Evolutionary conservation across 2,329 filamentous ascomycete species (phyloP), one percentile per base, ranked within the genome.

Genomic region (Fusarium temperatum): DNA sequence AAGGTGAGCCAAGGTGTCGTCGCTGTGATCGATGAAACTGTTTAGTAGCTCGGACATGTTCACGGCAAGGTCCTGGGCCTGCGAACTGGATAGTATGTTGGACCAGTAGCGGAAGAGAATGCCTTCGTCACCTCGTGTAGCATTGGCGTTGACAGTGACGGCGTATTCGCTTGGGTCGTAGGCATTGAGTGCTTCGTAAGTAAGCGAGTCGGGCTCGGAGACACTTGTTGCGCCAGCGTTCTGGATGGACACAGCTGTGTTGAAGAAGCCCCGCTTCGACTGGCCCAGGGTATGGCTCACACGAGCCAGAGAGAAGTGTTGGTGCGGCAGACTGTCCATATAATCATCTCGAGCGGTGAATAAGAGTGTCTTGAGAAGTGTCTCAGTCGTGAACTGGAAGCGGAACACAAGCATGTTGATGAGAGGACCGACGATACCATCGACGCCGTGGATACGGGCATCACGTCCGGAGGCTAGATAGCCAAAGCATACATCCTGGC

Each of bases 391-490:
- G 18, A 87, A 75, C 63, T 80, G 78, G 17, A 89, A 81, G 20
- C 86, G 84, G 68, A 86, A 88, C 55, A 87, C 85, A 4, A 90
- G 82, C 85, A 89, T 89, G 70, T 88, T 89, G 74, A 78, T 72
- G 4, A 78, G 56, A 28, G 75, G 74, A 3, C 73, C 76, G 48
- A 78, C 47, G 14, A 77, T 73, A 0, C 69, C 64, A 9, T 68
- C 57, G 13, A 78, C 60, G 2, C 69, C 72, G n/a, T 67, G 41
- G 20, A 78, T 73, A 11, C 8, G 47, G 10, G 57, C 68, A 48
- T 78, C 76, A 6, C 76, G 75, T 18, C 76, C 76, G 2, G 76
- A 77, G 2, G 66, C 64, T 4, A 78, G 51, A 12, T 75, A 77
- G 14, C 88, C 88, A n/a, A 89, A 90, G 39, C 84, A 86, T 0